Base-by-base conservation (phyloP, 75 land plant species). In the Larix kaempferi region DNA sequence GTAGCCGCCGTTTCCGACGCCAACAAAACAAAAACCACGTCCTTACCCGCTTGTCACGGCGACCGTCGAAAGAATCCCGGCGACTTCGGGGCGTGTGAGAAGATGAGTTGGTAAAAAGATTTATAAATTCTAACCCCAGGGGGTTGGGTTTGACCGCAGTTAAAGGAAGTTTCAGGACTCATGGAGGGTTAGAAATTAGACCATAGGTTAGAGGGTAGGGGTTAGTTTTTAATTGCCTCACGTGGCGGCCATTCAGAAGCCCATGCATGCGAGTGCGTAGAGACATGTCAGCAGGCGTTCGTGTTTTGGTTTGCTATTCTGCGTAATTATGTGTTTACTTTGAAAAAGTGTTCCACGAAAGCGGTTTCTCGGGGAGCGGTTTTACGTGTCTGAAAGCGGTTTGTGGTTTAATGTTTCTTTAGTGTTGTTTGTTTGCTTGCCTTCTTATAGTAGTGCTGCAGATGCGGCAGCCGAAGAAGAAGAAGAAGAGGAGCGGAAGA, bases 221-320 rank as follows among this genome's bases (percentile, higher is more conserved):
- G 39, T 41, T 39, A 1, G n/a, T n/a, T 3, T 41, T 13, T n/a
- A 44, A n/a, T n/a, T 4, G 1, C 57, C 13, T 74, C 75, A 74
- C 75, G 75, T 74, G 75, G 75, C 75, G 19, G 57, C 58, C 75
- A 74, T 74, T 74, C 35, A 56, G 19, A 55, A 56, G 56, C 17
- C 75, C 75, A 56, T 74, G 75, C 75, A 74, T 74, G 75, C 75
- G 75, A 74, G 75, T 74, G 75, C 75, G 75, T 10, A 55, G 75
- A 54, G 75, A 74, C 57, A 74, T 54, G 25, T 74, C 75, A 49
- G 58, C 57, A 74, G 54, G 26, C 75, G 41, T 72, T n/a, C 74
- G 55, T 44, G 52, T 44, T 22, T 60, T 60, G 25, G 56, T 71
- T 67, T 35, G 37, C 62, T 6, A 21, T 60, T 22, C 62, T 60